phyloP scores from a whole-genome alignment of 306 rosid species.

The Canavalia ensiformis region DNA sequence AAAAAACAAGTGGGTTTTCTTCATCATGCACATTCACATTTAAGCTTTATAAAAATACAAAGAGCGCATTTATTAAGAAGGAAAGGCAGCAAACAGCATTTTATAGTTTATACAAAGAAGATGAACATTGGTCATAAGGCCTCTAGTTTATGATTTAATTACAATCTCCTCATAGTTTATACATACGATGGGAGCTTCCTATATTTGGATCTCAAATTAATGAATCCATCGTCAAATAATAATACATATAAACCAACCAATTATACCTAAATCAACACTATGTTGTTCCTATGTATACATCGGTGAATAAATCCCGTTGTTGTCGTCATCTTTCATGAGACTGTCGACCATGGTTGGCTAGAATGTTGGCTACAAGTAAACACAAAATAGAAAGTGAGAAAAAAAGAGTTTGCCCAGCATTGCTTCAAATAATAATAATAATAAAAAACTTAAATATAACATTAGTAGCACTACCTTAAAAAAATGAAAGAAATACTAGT shows the following conservation, averaged over 20 bases:
- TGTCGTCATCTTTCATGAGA: conserved; percentile 42
- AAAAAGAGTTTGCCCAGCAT: not conserved
- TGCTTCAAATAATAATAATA: not conserved
- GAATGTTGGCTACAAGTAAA: conserved; percentile 53
- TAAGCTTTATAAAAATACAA: not conserved
- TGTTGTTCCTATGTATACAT: conserved; percentile 9
- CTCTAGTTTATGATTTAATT: conserved; percentile 8
- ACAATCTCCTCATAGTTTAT: conserved; percentile 31
- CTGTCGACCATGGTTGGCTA: conserved; percentile 51
- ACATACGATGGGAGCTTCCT: conserved; percentile 29
- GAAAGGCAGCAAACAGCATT: not conserved
- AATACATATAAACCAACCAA: conserved; percentile 37
- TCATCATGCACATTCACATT: conserved; percentile 29
- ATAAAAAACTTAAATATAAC: too few species aligned
- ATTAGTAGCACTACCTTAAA: too few species aligned
- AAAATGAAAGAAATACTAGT: too few species aligned
- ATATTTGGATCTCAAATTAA: conserved; percentile 14
- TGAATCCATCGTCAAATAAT: conserved; percentile 9
- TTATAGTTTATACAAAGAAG: not conserved
- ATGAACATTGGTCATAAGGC: conserved; percentile 17
- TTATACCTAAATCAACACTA: conserved; percentile 38
- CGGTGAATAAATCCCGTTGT: conserved; percentile 30
- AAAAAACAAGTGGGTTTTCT: conserved; percentile 15
- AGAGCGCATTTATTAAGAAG: not conserved
- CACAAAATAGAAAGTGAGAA: not conserved